phyloP scores from a whole-genome alignment of 345 rosid genomes.

The Tarenaya hassleriana region DNA sequence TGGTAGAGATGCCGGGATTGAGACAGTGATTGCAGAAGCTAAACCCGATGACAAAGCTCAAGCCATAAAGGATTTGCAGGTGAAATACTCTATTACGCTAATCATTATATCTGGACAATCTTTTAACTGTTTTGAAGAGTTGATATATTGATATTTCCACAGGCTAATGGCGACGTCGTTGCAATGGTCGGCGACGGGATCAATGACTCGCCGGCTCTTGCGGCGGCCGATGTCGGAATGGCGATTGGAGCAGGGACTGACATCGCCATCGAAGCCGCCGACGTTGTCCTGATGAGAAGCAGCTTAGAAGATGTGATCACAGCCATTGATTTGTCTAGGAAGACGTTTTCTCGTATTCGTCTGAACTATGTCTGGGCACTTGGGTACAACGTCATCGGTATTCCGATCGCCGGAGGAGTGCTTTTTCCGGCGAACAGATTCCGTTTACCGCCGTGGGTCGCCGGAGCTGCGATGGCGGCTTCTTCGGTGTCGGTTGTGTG shows the following conservation, averaged over 20 bases:
- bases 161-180: conserved; percentile 51
- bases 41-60: conserved; percentile 69
- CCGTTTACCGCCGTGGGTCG: conserved; percentile 77
- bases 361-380: conserved; percentile 72
- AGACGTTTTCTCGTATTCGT: conserved; percentile 54
- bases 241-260: conserved; percentile 83
- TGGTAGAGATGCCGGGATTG: conserved; percentile 58
- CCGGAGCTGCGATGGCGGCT: conserved; percentile 84
- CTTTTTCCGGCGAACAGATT: conserved; percentile 47
- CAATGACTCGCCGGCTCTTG: conserved; percentile 72
- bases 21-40: conserved; percentile 56
- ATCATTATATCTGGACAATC: not conserved
- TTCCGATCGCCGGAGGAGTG: conserved; percentile 64
- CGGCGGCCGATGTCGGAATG: conserved; percentile 75
- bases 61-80: conserved; percentile 63
- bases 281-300: conserved; percentile 69
- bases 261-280: conserved; percentile 77
- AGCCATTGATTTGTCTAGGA: conserved; percentile 60
- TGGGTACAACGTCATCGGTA: conserved; percentile 62
- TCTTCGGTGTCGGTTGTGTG: conserved; percentile 74
- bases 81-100: not conserved
- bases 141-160: not conserved
- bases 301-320: conserved; percentile 75
- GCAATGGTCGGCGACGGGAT: conserved; percentile 86
- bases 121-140: not conserved